Conservation (phyloP, 176 grass and related monocot genomes). For the Guadua angustifolia region DNA sequence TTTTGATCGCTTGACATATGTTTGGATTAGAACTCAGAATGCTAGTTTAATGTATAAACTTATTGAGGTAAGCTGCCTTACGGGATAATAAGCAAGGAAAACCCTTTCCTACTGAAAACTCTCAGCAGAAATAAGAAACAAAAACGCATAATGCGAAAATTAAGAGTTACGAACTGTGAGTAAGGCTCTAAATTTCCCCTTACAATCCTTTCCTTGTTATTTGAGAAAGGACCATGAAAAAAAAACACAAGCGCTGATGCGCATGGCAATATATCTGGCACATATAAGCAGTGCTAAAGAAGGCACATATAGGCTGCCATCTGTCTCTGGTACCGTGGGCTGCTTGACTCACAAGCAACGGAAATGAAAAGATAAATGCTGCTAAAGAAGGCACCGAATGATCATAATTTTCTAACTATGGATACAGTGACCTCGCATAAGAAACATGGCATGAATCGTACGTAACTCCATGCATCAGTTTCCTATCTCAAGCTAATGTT, state of each 20-base stretch:
- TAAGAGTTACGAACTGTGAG: neutral
- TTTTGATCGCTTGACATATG: neutral
- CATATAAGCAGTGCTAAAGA: neutral
- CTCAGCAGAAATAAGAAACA: too few relatives aligned
- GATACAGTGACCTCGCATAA: neutral
- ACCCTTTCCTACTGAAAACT: neutral
- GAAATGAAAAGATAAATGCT: neutral
- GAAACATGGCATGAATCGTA: neutral
- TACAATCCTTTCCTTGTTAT: neutral
- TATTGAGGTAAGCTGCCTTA: neutral
- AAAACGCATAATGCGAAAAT: neutral
- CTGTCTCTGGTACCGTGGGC: neutral
- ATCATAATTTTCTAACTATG: neutral
- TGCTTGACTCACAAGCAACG: neutral
- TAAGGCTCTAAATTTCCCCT: neutral
- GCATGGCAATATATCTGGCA: neutral
- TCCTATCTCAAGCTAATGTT: neutral
- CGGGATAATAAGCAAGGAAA: neutral
- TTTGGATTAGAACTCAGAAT: neutral
- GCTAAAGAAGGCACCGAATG: too few relatives aligned
- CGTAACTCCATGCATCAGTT: neutral
- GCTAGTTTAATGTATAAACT: neutral
- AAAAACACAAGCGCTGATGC: neutral
- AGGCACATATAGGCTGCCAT: constrained; percentile 22
- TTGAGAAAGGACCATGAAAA: neutral